Base-by-base conservation (phyloP, 495 filamentous ascomycete genomes). In the Penicillium odoratum region DNA sequence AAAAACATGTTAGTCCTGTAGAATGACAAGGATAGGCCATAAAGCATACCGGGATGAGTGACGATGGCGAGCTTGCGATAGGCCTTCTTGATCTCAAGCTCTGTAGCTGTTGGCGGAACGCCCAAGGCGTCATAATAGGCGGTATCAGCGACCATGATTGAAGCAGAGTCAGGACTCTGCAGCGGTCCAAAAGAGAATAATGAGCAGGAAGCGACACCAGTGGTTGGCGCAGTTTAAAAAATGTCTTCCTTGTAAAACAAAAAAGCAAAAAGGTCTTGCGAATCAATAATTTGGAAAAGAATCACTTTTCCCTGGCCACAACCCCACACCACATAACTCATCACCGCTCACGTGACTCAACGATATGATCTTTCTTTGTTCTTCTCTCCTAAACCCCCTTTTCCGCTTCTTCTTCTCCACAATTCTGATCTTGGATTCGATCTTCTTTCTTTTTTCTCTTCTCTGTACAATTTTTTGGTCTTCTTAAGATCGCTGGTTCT, bases 1-100 rank as follows among this genome's bases (percentile, higher is more conserved):
- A 46, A 29, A 25, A 50, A 57, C 13, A 63, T 53, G 31, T 18
- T 9, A 13, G 29, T 43, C 8, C 3, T 2, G 16, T 7, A 5
- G 21, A 30, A 9, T 30, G 13, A 11, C 3, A 31, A 48, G 18
- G 6, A 4, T 16, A 0, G 18, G 31, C 6, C 25, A 30, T 48
- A 28, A 21, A 31, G 5, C 71, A 31, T 73, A 86, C 83, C 83
- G n/a, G 86, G 86, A 64, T 89, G 86, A 56, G 87, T 85, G 55
- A 81, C 79, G 63, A 99, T 96, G 46, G 94, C 94, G 31, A 94
- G 87, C 74, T 93, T 98, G 58, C 94, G 83, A 73, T 99, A 99
- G n/a, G 94, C 94, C 75, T 98, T 98, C 80, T 99, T 99, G 76
- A 99, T 97, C 61, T 99, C 95, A 7, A 98, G 86, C 69, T 96